Evolutionary conservation across 169 alveolate species (phyloP).

Genomic region (Eimeria falciformis): DNA sequence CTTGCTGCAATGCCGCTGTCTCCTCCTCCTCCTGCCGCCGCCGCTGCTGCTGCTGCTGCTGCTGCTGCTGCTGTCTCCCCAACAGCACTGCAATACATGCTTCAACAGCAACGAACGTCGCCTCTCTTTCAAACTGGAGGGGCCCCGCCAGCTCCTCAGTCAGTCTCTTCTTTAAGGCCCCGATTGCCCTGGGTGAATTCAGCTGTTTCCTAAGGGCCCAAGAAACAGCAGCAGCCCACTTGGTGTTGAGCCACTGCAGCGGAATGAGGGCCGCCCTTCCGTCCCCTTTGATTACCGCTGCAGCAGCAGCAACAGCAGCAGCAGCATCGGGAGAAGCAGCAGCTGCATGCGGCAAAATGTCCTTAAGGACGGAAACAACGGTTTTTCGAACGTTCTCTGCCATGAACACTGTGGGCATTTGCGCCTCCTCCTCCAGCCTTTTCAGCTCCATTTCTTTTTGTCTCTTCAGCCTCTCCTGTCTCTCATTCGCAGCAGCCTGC

Average conservation of each 20-base stretch:
- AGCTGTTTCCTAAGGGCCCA: conserved; percentile 59
- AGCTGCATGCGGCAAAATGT: conserved; percentile 36
- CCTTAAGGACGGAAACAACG: background rate
- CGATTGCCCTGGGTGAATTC: conserved; percentile 16
- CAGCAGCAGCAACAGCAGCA: background rate
- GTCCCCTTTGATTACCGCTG: background rate
- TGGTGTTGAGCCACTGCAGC: conserved; percentile 54
- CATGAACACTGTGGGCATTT: conserved; percentile 66
- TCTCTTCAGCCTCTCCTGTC: conserved; percentile 15
- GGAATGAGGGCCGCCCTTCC: background rate
- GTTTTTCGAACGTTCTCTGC: conserved; percentile 51
- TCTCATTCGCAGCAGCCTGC: conserved; percentile 33
- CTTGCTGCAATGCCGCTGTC: conserved; percentile 20
- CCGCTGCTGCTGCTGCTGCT: conserved; percentile 24
- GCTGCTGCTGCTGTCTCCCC: conserved; percentile 6
- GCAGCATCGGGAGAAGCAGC: background rate
- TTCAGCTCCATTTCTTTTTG: conserved; percentile 37
- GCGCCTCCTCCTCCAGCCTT: conserved; percentile 16
- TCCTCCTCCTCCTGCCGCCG: conserved; percentile 19
- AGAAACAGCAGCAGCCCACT: conserved; percentile 9
- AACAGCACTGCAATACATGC: conserved; percentile 45
- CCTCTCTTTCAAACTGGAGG: conserved; percentile 33
- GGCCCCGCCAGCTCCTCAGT: conserved; percentile 16
- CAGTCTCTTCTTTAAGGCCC: conserved; percentile 14
- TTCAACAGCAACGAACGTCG: conserved; percentile 23